phyloP scores from a whole-genome alignment of 202 grass and related monocot genomes.

The Cymbopogon flexuosus region DNA sequence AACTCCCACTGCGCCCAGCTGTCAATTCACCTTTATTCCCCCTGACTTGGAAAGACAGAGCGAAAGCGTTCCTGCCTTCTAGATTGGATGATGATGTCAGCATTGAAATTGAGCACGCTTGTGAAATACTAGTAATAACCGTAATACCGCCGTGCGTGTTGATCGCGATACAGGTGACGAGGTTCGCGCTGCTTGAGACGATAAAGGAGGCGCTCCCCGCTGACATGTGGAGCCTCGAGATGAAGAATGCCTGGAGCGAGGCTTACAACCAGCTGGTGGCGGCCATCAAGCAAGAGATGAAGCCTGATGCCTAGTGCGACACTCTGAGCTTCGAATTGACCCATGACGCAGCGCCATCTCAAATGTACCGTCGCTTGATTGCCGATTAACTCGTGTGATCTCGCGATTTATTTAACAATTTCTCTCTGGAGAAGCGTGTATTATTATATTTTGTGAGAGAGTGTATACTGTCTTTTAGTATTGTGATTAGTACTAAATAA shows the following conservation, averaged over 20 bases:
- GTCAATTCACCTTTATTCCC: background rate
- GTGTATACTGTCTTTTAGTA: background rate
- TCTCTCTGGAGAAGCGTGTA: background rate
- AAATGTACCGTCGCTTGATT: background rate
- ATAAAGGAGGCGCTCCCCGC: constrained; percentile 68
- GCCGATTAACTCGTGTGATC: background rate
- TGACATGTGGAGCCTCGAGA: constrained; percentile 64
- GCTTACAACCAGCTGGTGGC: constrained; percentile 65
- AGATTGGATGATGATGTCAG: background rate
- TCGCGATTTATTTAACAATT: background rate
- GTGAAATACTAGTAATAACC: no score
- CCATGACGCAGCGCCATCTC: background rate
- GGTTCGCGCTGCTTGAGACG: constrained; percentile 64
- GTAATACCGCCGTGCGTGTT: background rate
- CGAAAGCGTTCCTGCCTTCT: background rate
- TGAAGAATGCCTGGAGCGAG: constrained; percentile 63
- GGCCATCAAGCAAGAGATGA: constrained; percentile 77
- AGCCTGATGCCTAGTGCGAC: constrained; percentile 25
- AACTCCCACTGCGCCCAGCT: background rate
- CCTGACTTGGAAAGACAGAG: background rate
- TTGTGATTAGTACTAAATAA: background rate
- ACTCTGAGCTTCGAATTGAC: background rate
- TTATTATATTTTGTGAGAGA: background rate
- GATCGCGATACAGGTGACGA: constrained; percentile 43
- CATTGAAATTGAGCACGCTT: background rate